Evolutionary conservation across 2,329 filamentous ascomycete genomes (phyloP).

Genomic region (Talaromyces amestolkiae): DNA sequence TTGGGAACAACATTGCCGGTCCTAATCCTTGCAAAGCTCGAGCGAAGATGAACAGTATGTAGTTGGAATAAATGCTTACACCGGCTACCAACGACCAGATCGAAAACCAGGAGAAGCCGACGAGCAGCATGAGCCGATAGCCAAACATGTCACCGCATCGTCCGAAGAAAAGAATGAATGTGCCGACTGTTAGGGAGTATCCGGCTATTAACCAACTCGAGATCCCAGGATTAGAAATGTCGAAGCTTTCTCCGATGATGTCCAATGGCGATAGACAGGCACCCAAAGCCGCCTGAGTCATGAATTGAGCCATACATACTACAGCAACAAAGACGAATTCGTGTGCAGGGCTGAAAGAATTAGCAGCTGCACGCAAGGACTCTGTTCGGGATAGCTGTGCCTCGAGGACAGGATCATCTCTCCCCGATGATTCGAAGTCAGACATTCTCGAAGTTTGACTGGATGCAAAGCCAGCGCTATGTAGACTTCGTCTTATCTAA

Average conservation of each 20-base stretch:
- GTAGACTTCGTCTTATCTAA: neutral
- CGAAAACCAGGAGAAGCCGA: constrained; percentile 37
- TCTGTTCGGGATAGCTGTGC: constrained; percentile 16
- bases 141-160: constrained; percentile 40
- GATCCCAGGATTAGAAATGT: constrained; percentile 43
- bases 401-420: constrained; percentile 8
- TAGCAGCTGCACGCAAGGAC: constrained; percentile 11
- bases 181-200: constrained; percentile 50
- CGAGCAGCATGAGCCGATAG: constrained; percentile 35
- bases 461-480: neutral
- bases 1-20: constrained; percentile 62
- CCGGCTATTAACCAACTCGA: constrained; percentile 59
- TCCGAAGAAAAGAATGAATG: constrained; percentile 40
- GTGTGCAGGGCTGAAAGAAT: constrained; percentile 19
- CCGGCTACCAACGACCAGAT: constrained; percentile 39
- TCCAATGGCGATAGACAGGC: constrained; percentile 50
- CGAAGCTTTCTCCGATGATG: constrained; percentile 50
- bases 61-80: constrained; percentile 39
- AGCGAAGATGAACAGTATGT: constrained; percentile 52
- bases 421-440: neutral
- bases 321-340: constrained; percentile 36
- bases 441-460: neutral
- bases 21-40: constrained; percentile 58
- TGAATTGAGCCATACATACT: constrained; percentile 40
- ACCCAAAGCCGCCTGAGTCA: constrained; percentile 51